Percentiles rank a stretch among this genome's conserved stretches.
These are phyloP conservation scores for Colletotrichum orbiculare DNA, from an alignment of 2,329 filamentous ascomycete genomes.

Conservation along the genomic window DNA sequence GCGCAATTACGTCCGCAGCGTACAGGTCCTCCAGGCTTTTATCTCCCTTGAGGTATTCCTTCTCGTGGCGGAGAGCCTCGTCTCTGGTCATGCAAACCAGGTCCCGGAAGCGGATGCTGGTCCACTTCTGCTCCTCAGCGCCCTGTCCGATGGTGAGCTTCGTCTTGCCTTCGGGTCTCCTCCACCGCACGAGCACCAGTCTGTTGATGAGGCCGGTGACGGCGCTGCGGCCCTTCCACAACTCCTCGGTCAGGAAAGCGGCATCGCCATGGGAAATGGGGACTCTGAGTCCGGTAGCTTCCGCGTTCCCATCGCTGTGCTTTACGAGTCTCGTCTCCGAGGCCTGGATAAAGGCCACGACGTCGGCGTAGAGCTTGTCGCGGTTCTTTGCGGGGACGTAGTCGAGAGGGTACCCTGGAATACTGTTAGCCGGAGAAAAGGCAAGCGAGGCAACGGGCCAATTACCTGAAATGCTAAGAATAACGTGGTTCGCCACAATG, in stretches of 20 bases:
- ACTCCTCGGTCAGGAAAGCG: conserved; percentile 88
- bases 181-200: conserved; percentile 85
- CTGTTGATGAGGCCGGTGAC: conserved; percentile 85
- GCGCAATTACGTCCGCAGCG: conserved; percentile 71
- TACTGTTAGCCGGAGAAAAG: conserved; percentile 1
- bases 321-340: conserved; percentile 76
- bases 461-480: conserved; percentile 75
- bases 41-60: conserved; percentile 77
- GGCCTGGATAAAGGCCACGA: conserved; percentile 79
- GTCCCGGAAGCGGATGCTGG: conserved; percentile 75
- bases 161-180: conserved; percentile 69
- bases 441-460: neutral
- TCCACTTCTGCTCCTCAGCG: conserved; percentile 80
- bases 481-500: conserved; percentile 90
- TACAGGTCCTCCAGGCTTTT: conserved; percentile 80
- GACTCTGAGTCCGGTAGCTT: conserved; percentile 77
- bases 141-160: conserved; percentile 70
- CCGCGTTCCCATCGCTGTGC: conserved; percentile 30
- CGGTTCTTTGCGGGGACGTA: conserved; percentile 84
- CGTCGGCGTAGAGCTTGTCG: conserved; percentile 92
- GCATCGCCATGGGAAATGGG: conserved; percentile 84
- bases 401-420: conserved; percentile 84
- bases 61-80: conserved; percentile 83
- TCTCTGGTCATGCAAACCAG: conserved; percentile 95
- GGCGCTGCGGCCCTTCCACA: conserved; percentile 84